Conservation (phyloP, 1,284 basidiomycete genomes). For the Apiotrichum domesticum region DNA sequence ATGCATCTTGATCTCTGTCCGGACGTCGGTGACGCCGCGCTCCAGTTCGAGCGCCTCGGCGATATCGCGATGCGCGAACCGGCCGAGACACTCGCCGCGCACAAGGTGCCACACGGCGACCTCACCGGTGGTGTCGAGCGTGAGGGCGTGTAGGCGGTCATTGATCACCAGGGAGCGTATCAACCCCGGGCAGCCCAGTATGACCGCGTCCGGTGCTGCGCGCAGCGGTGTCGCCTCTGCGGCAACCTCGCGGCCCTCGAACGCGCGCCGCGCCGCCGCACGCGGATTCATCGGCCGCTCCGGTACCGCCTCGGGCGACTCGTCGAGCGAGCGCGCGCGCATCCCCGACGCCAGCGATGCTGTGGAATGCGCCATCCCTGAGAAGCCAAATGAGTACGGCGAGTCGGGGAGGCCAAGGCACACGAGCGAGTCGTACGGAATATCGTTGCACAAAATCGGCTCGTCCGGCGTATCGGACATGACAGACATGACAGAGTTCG, state of each 20-base stretch:
- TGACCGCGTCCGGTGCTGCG: conserved; percentile 60
- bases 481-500: conserved; percentile 20
- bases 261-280: conserved; percentile 53
- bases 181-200: conserved; percentile 73
- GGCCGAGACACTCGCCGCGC: conserved; percentile 67
- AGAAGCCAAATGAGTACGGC: conserved; percentile 53
- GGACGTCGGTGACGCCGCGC: conserved; percentile 22
- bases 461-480: conserved; percentile 25
- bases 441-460: conserved; percentile 51
- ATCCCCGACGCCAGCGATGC: conserved; percentile 60
- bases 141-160: conserved; percentile 84
- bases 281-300: not conserved
- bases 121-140: conserved; percentile 76
- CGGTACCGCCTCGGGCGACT: conserved; percentile 10
- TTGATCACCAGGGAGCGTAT: conserved; percentile 78
- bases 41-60: conserved; percentile 50
- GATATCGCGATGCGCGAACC: conserved; percentile 62
- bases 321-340: conserved; percentile 12
- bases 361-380: conserved; percentile 54
- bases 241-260: conserved; percentile 73
- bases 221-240: conserved; percentile 67
- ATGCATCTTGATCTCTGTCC: conserved; percentile 45
- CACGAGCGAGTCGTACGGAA: conserved; percentile 76
- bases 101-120: conserved; percentile 92
- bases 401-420: conserved; percentile 70